These are phyloP conservation scores for Metschnikowia koreensis DNA, from an alignment of 805 yeast genomes.

Conservation along the genomic window DNA sequence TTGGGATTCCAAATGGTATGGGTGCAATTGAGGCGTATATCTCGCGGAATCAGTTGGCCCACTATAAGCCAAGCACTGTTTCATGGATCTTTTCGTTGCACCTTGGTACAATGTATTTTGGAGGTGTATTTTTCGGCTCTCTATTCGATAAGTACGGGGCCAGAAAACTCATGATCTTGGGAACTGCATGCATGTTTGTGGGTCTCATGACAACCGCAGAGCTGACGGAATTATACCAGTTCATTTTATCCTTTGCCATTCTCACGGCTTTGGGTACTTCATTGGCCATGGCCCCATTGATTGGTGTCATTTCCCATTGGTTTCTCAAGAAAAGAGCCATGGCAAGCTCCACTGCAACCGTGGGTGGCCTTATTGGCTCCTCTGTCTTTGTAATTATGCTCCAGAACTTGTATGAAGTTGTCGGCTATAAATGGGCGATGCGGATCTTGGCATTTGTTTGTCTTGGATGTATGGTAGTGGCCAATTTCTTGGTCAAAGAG, in stretches of 20 bases:
- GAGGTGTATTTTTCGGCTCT: constrained; percentile 42
- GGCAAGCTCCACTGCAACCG: constrained; percentile 46
- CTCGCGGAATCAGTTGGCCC: constrained; percentile 16
- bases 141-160: constrained; percentile 49
- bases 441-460: constrained; percentile 49
- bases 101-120: constrained; percentile 20
- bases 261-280: constrained; percentile 40
- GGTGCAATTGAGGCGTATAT: constrained; percentile 25
- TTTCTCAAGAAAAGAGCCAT: constrained; percentile 42
- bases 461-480: constrained; percentile 28
- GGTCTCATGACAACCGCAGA: constrained; percentile 47
- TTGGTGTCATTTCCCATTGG: constrained; percentile 46
- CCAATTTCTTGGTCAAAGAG: constrained; percentile 12
- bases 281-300: constrained; percentile 42
- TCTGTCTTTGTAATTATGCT: constrained; percentile 53
- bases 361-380: constrained; percentile 56
- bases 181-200: constrained; percentile 32
- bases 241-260: constrained; percentile 51
- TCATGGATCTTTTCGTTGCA: constrained; percentile 23
- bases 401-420: constrained; percentile 43
- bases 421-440: constrained; percentile 56
- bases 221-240: constrained; percentile 46
- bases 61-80: constrained; percentile 14
- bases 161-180: constrained; percentile 33
- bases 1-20: constrained; percentile 23